Percentiles rank a stretch among this genome's conserved stretches.
Conservation (phyloP, 1,284 basidiomycete genomes). For the Leucoagaricus sp. region DNA sequence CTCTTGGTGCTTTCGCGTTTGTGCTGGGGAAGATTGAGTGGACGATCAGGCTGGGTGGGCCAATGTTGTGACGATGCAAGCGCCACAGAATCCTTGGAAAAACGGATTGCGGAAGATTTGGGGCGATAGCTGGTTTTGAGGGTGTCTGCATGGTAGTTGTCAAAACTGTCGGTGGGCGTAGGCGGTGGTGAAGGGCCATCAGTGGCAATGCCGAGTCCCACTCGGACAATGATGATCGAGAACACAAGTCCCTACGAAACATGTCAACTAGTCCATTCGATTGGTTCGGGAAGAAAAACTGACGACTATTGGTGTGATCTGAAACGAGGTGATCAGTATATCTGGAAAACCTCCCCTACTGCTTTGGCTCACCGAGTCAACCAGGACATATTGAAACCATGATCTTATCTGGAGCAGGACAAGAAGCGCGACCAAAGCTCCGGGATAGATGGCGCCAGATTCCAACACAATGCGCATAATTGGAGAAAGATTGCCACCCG, state of each 20-base stretch:
- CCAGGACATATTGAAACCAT: constrained; percentile 39
- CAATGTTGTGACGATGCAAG: constrained; percentile 2
- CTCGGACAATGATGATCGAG: constrained; percentile 36
- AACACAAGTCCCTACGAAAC: constrained; percentile 36
- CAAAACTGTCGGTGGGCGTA: not conserved
- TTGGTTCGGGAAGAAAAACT: constrained; percentile 12
- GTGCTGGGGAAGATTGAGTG: not conserved
- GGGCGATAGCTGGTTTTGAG: not conserved
- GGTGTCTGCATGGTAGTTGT: not conserved
- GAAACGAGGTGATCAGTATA: not conserved
- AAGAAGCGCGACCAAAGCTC: constrained; percentile 33
- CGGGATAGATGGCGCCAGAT: constrained; percentile 43
- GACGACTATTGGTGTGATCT: constrained; percentile 35
- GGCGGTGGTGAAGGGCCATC: constrained; percentile 1
- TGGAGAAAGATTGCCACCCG: constrained; percentile 27
- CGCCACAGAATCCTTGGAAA: not conserved
- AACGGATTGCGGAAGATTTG: not conserved
- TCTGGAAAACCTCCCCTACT: not conserved
- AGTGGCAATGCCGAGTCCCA: constrained; percentile 31
- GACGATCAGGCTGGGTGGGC: constrained; percentile 8
- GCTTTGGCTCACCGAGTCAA: constrained; percentile 35
- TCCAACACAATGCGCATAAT: constrained; percentile 39
- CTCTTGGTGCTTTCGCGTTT: not conserved
- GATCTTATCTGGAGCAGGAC: constrained; percentile 34
- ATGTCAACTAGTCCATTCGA: not conserved